A percentile compares a stretch with the other conserved stretches of the same genome.
Conservation (phyloP, 768 basidiomycete genomes). For the Russula lepida region DNA sequence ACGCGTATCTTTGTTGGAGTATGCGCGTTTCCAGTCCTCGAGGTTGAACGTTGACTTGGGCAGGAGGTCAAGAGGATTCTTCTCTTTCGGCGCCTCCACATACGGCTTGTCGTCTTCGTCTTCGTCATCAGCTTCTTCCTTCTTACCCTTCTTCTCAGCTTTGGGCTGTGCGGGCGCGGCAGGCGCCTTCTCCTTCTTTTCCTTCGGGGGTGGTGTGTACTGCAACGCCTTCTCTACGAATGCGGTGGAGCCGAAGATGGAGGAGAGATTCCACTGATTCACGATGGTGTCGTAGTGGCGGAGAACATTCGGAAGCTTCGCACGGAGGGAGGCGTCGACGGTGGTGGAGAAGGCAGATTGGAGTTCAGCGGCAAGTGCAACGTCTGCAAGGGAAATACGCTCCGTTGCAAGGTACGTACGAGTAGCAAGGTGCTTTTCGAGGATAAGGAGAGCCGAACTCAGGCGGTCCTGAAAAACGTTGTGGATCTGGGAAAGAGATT, state of each 20-base stretch:
- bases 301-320: constrained; percentile 64
- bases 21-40: constrained; percentile 95
- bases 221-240: constrained; percentile 64
- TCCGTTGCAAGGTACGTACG: constrained; percentile 91
- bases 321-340: constrained; percentile 58
- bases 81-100: constrained; percentile 71
- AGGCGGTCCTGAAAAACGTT: constrained; percentile 44
- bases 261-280: constrained; percentile 73
- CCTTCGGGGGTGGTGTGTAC: constrained; percentile 57
- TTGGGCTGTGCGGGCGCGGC: constrained; percentile 36
- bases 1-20: constrained; percentile 97
- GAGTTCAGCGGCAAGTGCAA: constrained; percentile 56
- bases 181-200: constrained; percentile 30
- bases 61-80: constrained; percentile 90
- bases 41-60: constrained; percentile 85
- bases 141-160: constrained; percentile 56
- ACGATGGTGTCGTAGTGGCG: constrained; percentile 82
- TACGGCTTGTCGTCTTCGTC: constrained; percentile 76
- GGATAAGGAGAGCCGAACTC: constrained; percentile 47
- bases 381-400: constrained; percentile 89
- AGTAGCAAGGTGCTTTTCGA: constrained; percentile 65
- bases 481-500: constrained; percentile 44
- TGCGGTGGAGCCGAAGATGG: constrained; percentile 49
- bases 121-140: constrained; percentile 45
- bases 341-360: constrained; percentile 44